A percentile compares a stretch with the other conserved stretches of the same genome.
phyloP scores from a whole-genome alignment of 805 yeast genomes.

The Torulaspora indica region DNA sequence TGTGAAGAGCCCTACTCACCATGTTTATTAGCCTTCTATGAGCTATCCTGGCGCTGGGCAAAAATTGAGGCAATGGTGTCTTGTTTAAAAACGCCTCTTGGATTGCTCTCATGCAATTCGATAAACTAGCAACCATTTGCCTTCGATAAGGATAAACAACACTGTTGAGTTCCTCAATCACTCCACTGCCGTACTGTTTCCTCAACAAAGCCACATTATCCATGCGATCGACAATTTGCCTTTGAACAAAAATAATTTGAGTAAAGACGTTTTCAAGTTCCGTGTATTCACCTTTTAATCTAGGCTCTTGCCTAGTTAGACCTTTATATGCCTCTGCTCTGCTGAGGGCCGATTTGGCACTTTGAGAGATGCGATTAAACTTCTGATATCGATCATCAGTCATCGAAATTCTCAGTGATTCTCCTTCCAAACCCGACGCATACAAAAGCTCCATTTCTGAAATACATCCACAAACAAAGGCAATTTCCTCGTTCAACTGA shows the following conservation, averaged over 20 bases:
- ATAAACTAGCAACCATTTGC: constrained; percentile 42
- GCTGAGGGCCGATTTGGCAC: constrained; percentile 38
- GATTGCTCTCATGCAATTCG: constrained; percentile 39
- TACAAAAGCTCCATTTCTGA: constrained; percentile 39
- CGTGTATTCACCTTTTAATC: constrained; percentile 44
- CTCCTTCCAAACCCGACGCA: constrained; percentile 42
- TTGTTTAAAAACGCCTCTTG: constrained; percentile 43
- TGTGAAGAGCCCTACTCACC: constrained; percentile 38
- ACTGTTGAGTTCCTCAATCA: constrained; percentile 42
- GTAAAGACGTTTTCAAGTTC: constrained; percentile 39
- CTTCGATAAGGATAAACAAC: constrained; percentile 43
- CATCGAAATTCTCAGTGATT: constrained; percentile 26
- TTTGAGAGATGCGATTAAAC: constrained; percentile 35
- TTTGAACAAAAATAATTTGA: constrained; percentile 44
- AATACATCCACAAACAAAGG: constrained; percentile 39
- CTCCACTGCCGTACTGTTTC: constrained; percentile 43
- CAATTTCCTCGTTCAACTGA: constrained; percentile 41
- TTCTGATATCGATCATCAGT: constrained; percentile 33
- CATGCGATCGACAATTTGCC: constrained; percentile 45
- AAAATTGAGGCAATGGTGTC: constrained; percentile 46
- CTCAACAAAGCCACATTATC: constrained; percentile 44
- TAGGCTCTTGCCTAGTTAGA: constrained; percentile 44
- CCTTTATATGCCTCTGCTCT: constrained; percentile 42
- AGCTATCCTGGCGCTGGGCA: constrained; percentile 47
- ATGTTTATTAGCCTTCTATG: constrained; percentile 44